Evolutionary conservation across 768 basidiomycete species (phyloP), one percentile per base, ranked within the genome.

Genomic region (Sarcodon sp.): DNA sequence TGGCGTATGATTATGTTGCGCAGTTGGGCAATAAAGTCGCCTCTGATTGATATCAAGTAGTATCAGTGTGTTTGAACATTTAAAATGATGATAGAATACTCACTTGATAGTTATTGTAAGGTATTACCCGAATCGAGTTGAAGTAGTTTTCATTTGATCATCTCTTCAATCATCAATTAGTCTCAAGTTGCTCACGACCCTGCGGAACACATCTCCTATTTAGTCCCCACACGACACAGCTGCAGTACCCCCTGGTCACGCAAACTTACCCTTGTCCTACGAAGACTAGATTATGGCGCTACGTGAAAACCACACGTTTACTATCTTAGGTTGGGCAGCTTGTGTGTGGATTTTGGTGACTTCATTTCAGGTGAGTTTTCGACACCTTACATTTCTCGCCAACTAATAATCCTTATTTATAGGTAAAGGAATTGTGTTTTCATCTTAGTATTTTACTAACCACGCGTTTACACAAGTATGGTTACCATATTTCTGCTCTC

Each of bases 401-500:
- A 31, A 36, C 33, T 51, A 32, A 37, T 33, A n/a, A 21, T 53
- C n/a, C 6, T 33, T 33, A 12, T 18, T 44, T 18, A 33, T 46
- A 51, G 50, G 49, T 47, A 47, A 34, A n/a, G 5, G 12, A 2
- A 3, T 41, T 46, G 15, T 4, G 35, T 32, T 31, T 44, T 37
- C 34, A 44, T 33, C 38, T 11, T 18, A 6, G 15, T 33, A 10
- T 3, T 35, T 35, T 13, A 12, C 9, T 12, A 9, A 33, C n/a
- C 10, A 8, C 34, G 35, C n/a, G 45, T 31, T 11, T 31, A 43
- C 33, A 11, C 39, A 47, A 87, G 76, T 89, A 88, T 66, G 92
- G 91, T n/a, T 96, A 86, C 63, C 89, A 94, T 62, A 87, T 91
- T 37, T 87, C 90, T 1, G 83, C 83, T 12, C 75, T 97, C 50